phyloP scores from a whole-genome alignment of 2,329 filamentous ascomycete genomes.

The Plenodomus biglobosus region DNA sequence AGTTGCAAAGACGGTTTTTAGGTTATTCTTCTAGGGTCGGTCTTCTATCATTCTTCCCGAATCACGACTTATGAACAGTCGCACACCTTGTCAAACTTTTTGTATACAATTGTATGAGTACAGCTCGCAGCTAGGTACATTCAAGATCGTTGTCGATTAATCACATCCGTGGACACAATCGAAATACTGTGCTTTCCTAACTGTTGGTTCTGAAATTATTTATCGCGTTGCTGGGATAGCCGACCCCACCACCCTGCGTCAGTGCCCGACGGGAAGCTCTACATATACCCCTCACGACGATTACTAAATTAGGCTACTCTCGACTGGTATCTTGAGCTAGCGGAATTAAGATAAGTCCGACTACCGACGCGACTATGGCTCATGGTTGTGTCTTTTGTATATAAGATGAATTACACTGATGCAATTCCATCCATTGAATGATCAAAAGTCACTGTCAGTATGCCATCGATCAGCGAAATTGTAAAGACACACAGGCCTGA shows the following conservation, averaged over 20 bases:
- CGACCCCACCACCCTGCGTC: constrained; percentile 12
- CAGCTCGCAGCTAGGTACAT: not conserved
- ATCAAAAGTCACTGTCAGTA: constrained; percentile 9
- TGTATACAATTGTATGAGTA: not conserved
- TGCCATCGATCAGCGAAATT: constrained; percentile 34
- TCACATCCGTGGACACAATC: too few species aligned
- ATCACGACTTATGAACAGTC: not conserved
- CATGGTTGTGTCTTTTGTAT: not conserved
- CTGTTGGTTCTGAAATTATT: too few species aligned
- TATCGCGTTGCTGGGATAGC: not conserved
- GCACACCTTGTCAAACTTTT: not conserved
- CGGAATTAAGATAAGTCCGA: constrained; percentile 8
- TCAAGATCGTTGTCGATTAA: too few species aligned
- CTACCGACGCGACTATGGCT: constrained; percentile 1
- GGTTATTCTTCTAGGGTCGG: not conserved
- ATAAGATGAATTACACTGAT: not conserved
- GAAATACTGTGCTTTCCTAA: too few species aligned
- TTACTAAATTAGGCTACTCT: not conserved
- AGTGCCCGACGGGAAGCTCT: constrained; percentile 25
- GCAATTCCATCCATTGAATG: not conserved
- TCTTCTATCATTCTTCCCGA: not conserved
- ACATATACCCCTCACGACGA: constrained; percentile 4
- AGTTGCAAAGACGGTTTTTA: not conserved
- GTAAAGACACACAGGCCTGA: constrained; percentile 28
- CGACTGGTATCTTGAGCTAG: constrained; percentile 1